Base-by-base conservation (phyloP, 2,329 filamentous ascomycete genomes). In the Hymenoscyphus fructigenus region DNA sequence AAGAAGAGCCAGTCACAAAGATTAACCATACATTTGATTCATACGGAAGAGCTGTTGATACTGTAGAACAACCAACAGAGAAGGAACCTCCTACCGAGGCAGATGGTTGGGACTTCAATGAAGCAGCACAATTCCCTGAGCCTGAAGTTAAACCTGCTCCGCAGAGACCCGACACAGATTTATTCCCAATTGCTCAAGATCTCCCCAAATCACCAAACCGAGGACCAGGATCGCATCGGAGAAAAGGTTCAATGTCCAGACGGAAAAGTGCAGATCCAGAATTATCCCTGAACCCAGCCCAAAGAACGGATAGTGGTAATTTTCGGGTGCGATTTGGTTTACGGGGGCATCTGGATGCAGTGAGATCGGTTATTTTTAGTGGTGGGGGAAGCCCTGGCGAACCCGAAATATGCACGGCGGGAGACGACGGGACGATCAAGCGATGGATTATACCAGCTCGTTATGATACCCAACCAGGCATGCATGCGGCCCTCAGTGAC, bases 251-350 rank as follows among this genome's bases (percentile, higher is more conserved):
- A 17, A 87, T 91, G 76, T 88, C 89, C 26, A 84, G 90, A 62
- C 84, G 91, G 70, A 84, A 88, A 69, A 91, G 88, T 67, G 82
- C 86, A 7, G 93, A 97, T 23, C 83, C 87, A 56, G 86, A 88
- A 47, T 75, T 88, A 44, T 82, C 83, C 0, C 72, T 86, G 34
- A 82, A 81, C 60, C 73, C 77, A n/a, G 77, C 79, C 1, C 82
- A 87, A 63, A 91, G 88, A 74, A 78, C 83, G 0, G 93, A 97
- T 66, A 85, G 82, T 29, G 85, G 88, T 17, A 92, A 85, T 70
- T 98, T 99, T 81, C 97, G 96, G 78, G 89, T 98, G 65, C 88
- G 93, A 60, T 98, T 97, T 75, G 94, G 93, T 4, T 83, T 99
- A 4, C 86, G 94, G 60, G 95, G 95, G 1, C 95, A 99, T 76